Base-by-base conservation (phyloP, 306 rosid genomes). In the Delonix regia region DNA sequence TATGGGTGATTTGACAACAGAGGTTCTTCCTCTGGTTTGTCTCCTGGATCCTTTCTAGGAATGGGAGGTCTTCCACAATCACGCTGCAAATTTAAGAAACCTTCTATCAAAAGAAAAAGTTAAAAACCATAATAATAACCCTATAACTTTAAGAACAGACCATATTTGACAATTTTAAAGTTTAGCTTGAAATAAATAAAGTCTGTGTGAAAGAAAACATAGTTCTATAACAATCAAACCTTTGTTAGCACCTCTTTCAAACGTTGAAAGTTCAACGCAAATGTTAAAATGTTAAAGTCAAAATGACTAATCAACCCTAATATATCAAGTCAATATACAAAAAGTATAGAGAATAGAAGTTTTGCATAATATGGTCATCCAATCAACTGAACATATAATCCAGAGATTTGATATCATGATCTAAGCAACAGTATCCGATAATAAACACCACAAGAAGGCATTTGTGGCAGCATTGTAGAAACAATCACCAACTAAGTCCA, bases 1-100 rank as follows among this genome's bases (percentile, higher is more conserved):
- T 88, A 95, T 68, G 98, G 98, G 83, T 95, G 99, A 78, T 95
- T 85, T 73, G 99, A 95, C 89, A 92, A 30, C 61, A 95, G 73
- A 80, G 90, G 82, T 81, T 90, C 99, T 81, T 95, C 98, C 73
- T 69, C 97, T 47, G 98, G 99, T 51, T 86, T 95, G 86, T 88
- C 94, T 80, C 83, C 89, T 34, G 96, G 97, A 76, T 91, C 93
- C 86, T 88, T 95, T 79, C 96, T 89, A 52, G 99, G 98, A 76
- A 92, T 61, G 6, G 99, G 99, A 75, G 97, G 94, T 66, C 99
- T 86, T 83, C 97, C 94, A 87, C 90, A 73, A 78, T 92, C 96
- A 81, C 90, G 98, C 99, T 95, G 86, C 83, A 80, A 80, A 79
- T 55, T 74, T 52, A 21, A 59, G 81, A 21, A 76, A 57, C 18